Conservation (phyloP, 2,329 filamentous ascomycete species). For the Diaporthe sp. region DNA sequence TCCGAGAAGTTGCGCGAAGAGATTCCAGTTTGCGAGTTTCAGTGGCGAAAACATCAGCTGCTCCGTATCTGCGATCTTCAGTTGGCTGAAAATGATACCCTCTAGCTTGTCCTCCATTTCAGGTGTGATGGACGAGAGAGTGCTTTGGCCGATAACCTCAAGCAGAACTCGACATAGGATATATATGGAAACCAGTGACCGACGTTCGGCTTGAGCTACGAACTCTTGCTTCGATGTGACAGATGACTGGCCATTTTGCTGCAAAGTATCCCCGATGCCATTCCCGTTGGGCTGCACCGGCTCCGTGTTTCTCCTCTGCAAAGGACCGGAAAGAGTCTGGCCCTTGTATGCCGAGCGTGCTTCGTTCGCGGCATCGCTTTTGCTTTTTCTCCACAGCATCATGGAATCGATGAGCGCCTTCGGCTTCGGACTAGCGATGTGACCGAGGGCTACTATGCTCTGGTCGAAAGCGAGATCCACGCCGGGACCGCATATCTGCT, state of each 20-base stretch:
- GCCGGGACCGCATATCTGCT: slow-evolving; percentile 90
- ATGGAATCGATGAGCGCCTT: slow-evolving; percentile 96
- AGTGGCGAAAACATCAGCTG: slow-evolving; percentile 82
- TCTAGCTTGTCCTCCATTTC: slow-evolving; percentile 97
- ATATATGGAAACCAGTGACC: slow-evolving; percentile 95
- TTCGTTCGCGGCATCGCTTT: slow-evolving; percentile 87
- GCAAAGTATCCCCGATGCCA: slow-evolving; percentile 45
- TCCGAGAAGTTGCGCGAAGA: slow-evolving; percentile 93
- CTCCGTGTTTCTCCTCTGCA: slow-evolving; percentile 81
- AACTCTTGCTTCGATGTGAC: slow-evolving; percentile 74
- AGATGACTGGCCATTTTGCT: slow-evolving; percentile 52
- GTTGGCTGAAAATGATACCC: slow-evolving; percentile 95
- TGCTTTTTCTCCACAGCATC: slow-evolving; percentile 97
- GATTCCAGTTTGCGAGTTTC: slow-evolving; percentile 93
- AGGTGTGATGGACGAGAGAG: slow-evolving; percentile 81
- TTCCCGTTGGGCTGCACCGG: slow-evolving; percentile 63
- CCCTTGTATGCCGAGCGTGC: slow-evolving; percentile 57
- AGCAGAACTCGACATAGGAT: slow-evolving; percentile 94
- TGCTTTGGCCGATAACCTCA: slow-evolving; percentile 94
- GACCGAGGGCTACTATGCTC: slow-evolving; percentile 90
- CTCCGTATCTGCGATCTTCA: slow-evolving; percentile 89
- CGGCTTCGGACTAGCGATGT: slow-evolving; percentile 93
- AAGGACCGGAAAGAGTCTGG: slow-evolving; percentile 53
- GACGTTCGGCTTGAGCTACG: slow-evolving; percentile 84
- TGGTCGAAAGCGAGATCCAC: slow-evolving; percentile 93